Conservation (phyloP, 78 protist species). For the Dictyostelium citrinum region DNA sequence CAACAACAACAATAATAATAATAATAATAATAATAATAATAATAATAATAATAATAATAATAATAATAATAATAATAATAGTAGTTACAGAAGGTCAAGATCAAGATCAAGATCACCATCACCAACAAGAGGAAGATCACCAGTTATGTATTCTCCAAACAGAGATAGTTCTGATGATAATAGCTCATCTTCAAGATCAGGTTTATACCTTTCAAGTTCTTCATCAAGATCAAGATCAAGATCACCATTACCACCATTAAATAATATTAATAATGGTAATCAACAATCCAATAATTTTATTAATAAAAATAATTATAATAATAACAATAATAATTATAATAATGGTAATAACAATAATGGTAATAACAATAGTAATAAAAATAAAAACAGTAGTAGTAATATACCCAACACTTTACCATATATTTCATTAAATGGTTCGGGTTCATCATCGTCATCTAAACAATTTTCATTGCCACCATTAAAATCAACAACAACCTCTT, state of each 20-base stretch:
- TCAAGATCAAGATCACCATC: conserved; percentile 21
- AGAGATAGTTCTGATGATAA: background rate
- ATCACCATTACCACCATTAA: background rate
- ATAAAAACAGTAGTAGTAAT: background rate
- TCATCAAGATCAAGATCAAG: background rate
- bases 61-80: background rate
- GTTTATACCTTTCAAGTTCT: background rate
- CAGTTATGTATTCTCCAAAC: background rate
- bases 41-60: background rate
- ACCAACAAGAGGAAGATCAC: background rate
- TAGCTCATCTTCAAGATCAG: background rate
- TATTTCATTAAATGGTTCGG: background rate
- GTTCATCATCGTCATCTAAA: background rate
- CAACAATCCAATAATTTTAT: background rate
- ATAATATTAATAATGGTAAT: background rate
- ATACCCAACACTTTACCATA: background rate
- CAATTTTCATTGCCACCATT: background rate
- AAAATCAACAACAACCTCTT: conserved; percentile 8
- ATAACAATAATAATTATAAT: background rate
- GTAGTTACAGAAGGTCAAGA: conserved; percentile 1
- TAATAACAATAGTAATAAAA: background rate
- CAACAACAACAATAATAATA: background rate
- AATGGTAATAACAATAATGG: background rate
- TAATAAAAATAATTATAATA: background rate
- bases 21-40: background rate